Conservation (phyloP, 2,329 filamentous ascomycete species). For the Aspergillus arachidicola region DNA sequence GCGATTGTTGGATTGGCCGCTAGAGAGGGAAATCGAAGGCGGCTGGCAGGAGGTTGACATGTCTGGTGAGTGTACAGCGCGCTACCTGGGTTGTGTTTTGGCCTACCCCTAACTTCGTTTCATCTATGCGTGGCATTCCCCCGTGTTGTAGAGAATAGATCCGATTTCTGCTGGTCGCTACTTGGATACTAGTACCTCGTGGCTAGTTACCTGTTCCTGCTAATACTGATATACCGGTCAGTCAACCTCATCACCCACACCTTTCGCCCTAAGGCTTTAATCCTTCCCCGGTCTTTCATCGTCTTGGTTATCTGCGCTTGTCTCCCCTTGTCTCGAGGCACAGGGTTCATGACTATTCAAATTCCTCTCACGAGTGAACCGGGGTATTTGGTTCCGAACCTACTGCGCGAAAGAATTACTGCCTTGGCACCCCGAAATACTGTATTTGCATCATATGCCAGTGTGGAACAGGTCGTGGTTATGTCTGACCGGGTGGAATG, state of each 20-base stretch:
- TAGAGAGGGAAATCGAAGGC: constrained; percentile 16
- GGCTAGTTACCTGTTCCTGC: not conserved
- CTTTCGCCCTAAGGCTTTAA: constrained; percentile 35
- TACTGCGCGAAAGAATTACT: constrained; percentile 24
- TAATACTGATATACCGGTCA: constrained; percentile 12
- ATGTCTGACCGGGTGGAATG: constrained; percentile 27
- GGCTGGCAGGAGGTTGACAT: constrained; percentile 29
- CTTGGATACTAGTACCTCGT: not conserved
- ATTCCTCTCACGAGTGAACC: constrained; percentile 29
- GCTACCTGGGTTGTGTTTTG: not conserved
- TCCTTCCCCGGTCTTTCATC: constrained; percentile 38
- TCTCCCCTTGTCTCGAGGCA: constrained; percentile 12
- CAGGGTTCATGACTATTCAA: constrained; percentile 37
- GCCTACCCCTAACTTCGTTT: not conserved
- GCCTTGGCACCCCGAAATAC: constrained; percentile 26
- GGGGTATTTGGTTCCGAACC: constrained; percentile 17
- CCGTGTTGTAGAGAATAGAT: not conserved
- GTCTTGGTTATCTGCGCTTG: constrained; percentile 35
- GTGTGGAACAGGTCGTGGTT: constrained; percentile 35
- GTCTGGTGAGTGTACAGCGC: constrained; percentile 24
- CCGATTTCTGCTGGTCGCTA: not conserved
- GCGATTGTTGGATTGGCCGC: constrained; percentile 32
- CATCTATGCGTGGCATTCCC: not conserved
- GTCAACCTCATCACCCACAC: constrained; percentile 41
- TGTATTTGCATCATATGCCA: constrained; percentile 38